phyloP scores from a whole-genome alignment of 192 early-diverging fungal genomes.

The Chytriomyces sp. region DNA sequence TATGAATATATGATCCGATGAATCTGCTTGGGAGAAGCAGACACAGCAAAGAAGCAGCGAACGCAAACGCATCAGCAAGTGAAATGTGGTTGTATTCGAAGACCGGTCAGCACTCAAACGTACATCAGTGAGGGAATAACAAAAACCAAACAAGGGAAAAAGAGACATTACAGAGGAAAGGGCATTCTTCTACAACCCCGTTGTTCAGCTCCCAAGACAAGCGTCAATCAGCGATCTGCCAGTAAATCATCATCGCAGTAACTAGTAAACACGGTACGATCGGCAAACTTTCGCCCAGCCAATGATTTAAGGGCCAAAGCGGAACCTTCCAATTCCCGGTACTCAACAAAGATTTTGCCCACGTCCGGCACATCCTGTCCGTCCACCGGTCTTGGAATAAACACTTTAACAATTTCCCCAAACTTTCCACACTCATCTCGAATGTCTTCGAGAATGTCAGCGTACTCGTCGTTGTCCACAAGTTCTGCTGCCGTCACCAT shows the following conservation, averaged over 20 bases:
- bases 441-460: slow-evolving; percentile 90
- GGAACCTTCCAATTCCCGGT: slow-evolving; percentile 60
- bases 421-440: slow-evolving; percentile 87
- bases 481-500: slow-evolving; percentile 92
- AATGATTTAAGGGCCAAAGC: slow-evolving; percentile 76
- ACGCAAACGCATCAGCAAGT: too few relatives aligned
- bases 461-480: slow-evolving; percentile 81
- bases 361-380: slow-evolving; percentile 67
- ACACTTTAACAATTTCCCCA: slow-evolving; percentile 78
- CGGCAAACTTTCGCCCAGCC: slow-evolving; percentile 91
- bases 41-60: too few relatives aligned
- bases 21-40: too few relatives aligned
- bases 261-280: slow-evolving; percentile 87
- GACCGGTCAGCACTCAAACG: too few relatives aligned
- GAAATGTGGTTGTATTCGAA: too few relatives aligned
- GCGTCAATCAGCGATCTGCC: slow-evolving; percentile 11
- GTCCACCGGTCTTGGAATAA: slow-evolving; percentile 79
- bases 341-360: slow-evolving; percentile 95
- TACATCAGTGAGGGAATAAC: too few relatives aligned
- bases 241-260: slow-evolving; percentile 65
- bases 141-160: too few relatives aligned
- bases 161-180: too few relatives aligned
- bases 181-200: too few relatives aligned
- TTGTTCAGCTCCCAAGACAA: too few relatives aligned
- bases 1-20: too few relatives aligned